phyloP scores from a whole-genome alignment of 495 filamentous ascomycete species.

The Podospora comata region DNA sequence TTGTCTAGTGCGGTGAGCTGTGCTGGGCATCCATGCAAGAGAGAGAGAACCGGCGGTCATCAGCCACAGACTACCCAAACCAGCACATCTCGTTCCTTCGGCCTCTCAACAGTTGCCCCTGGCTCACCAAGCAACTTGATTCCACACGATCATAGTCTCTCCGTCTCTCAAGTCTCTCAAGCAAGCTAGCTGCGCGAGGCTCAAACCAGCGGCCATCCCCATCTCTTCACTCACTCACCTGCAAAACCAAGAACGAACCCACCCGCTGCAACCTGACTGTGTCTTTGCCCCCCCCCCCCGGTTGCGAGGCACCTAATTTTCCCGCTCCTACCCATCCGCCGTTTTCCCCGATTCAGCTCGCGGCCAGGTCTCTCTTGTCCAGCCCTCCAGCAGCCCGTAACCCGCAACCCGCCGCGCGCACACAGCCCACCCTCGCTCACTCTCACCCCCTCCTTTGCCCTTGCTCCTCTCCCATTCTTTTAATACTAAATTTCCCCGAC shows the following conservation, averaged over 20 bases:
- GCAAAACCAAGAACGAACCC: conserved; percentile 12
- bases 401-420: conserved; percentile 16
- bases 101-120: conserved; percentile 1
- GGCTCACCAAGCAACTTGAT: conserved; percentile 2
- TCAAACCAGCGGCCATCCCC: not conserved
- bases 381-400: conserved; percentile 18
- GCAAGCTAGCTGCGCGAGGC: conserved; percentile 20
- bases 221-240: not conserved
- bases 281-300: conserved; percentile 8
- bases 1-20: conserved; percentile 22
- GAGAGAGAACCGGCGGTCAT: conserved; percentile 9
- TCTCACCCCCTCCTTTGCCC: conserved; percentile 15
- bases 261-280: conserved; percentile 19
- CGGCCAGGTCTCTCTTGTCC: conserved; percentile 15
- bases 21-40: conserved; percentile 17
- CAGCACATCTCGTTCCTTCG: not conserved
- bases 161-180: not conserved
- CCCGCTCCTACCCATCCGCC: conserved; percentile 15
- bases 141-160: not conserved
- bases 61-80: conserved; percentile 23
- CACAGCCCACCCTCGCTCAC: conserved; percentile 24
- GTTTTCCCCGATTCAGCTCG: conserved; percentile 23
- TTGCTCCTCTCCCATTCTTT: conserved; percentile 24
- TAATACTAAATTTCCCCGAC: conserved; percentile 24
- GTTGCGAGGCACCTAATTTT: conserved; percentile 15